A percentile compares a stretch with the other conserved stretches of the same genome.
Evolutionary conservation across 768 basidiomycete genomes (phyloP).

Genomic region (Heimioporus sp.): DNA sequence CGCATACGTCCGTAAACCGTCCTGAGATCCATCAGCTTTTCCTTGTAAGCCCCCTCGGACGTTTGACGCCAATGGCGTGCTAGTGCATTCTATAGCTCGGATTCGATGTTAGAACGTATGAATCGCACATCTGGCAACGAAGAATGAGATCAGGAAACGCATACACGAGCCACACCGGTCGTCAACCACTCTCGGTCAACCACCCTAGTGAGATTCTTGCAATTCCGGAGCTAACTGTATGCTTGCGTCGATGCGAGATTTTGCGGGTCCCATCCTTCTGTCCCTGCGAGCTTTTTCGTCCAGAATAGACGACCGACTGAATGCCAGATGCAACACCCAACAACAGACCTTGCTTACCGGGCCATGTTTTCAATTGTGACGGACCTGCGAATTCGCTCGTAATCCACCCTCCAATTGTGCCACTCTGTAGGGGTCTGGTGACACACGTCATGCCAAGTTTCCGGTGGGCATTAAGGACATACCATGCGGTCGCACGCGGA

Average conservation of each 20-base stretch:
- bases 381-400: conserved; percentile 4
- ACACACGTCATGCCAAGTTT: neutral
- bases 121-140: conserved; percentile 15
- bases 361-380: neutral
- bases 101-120: conserved; percentile 22
- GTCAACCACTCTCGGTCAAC: conserved; percentile 38
- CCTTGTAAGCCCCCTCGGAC: conserved; percentile 25
- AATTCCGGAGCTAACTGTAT: conserved; percentile 38
- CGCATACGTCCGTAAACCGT: conserved; percentile 47
- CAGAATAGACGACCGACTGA: conserved; percentile 12
- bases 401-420: conserved; percentile 25
- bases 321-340: too few species aligned
- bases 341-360: conserved; percentile 14
- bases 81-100: conserved; percentile 26
- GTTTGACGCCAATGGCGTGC: conserved; percentile 27
- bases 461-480: too few species aligned
- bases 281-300: conserved; percentile 30
- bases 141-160: too few species aligned
- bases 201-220: conserved; percentile 40
- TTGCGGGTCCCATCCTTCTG: conserved; percentile 41
- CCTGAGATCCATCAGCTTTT: conserved; percentile 35
- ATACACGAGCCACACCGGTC: neutral
- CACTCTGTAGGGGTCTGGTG: conserved; percentile 23
- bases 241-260: conserved; percentile 41
- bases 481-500: neutral